Evolutionary conservation across 192 early-diverging fungal species (phyloP).

Genomic region (Podila verticillata): DNA sequence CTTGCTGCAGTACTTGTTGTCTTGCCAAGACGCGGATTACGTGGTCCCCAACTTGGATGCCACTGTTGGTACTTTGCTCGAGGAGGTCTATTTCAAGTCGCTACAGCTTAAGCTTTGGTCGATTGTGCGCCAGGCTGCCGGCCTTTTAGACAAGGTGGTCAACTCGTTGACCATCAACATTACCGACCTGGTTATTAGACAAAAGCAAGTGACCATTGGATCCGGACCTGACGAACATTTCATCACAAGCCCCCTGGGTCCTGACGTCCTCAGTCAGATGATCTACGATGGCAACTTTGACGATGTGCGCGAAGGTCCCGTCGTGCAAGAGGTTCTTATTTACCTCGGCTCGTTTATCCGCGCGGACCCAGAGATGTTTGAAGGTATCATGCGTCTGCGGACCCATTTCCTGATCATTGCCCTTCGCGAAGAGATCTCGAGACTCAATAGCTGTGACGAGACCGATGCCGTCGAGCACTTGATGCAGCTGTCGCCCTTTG

Average conservation of each 20-base stretch:
- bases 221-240: conserved; percentile 72
- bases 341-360: conserved; percentile 81
- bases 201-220: conserved; percentile 82
- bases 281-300: conserved; percentile 73
- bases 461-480: conserved; percentile 82
- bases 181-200: conserved; percentile 80
- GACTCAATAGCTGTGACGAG: conserved; percentile 77
- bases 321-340: conserved; percentile 87
- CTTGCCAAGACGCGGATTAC: conserved; percentile 71
- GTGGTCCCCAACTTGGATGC: conserved; percentile 62
- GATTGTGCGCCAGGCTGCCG: conserved; percentile 85
- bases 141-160: conserved; percentile 77
- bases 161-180: conserved; percentile 82
- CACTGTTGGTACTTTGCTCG: conserved; percentile 70
- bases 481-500: conserved; percentile 84
- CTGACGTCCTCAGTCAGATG: conserved; percentile 70
- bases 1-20: conserved; percentile 79
- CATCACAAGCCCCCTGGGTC: conserved; percentile 76
- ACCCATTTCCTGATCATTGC: conserved; percentile 88
- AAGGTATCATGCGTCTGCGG: conserved; percentile 84
- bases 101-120: conserved; percentile 78
- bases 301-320: conserved; percentile 84
- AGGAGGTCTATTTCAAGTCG: conserved; percentile 87
- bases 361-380: conserved; percentile 72
- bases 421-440: conserved; percentile 84